A percentile compares a stretch with the other conserved stretches of the same genome.
Evolutionary conservation across 2,329 filamentous ascomycete species (phyloP).

Genomic region (Calycina herbarum): DNA sequence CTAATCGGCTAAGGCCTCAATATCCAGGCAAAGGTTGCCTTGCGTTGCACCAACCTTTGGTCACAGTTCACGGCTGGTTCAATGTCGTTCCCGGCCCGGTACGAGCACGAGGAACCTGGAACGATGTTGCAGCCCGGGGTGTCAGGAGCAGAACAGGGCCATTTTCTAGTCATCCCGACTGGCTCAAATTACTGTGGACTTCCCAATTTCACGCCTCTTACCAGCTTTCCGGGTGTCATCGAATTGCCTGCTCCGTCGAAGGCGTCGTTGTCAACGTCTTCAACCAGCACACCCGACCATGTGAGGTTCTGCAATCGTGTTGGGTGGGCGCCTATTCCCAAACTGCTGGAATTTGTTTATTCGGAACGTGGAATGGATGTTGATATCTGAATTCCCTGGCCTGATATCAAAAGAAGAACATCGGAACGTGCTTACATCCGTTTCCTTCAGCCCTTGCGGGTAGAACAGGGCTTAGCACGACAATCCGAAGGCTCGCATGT

Average conservation of each 20-base stretch:
- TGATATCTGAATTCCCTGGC: background rate
- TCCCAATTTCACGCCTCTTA: slow-evolving; percentile 5
- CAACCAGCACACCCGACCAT: background rate
- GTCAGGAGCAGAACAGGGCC: background rate
- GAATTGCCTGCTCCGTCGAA: background rate
- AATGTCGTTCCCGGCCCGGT: background rate
- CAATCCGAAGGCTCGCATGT: slow-evolving; percentile 3
- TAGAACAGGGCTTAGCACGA: background rate
- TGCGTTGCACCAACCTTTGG: background rate
- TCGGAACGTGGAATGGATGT: background rate
- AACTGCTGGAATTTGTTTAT: background rate
- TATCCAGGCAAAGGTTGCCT: background rate
- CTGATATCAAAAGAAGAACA: background rate
- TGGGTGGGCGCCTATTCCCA: background rate
- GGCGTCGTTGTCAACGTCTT: background rate
- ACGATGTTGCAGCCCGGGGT: background rate
- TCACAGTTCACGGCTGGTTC: background rate
- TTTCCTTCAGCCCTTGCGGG: slow-evolving; percentile 4
- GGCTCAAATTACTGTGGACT: background rate
- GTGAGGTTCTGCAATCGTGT: background rate
- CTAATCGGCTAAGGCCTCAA: background rate
- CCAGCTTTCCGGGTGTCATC: background rate
- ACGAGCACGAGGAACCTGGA: background rate
- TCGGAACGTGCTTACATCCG: slow-evolving; percentile 2
- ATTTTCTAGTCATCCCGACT: slow-evolving; percentile 1